Conservation (phyloP, 2,329 filamentous ascomycete species). For the Graphilbum ipis-grandicollis region DNA sequence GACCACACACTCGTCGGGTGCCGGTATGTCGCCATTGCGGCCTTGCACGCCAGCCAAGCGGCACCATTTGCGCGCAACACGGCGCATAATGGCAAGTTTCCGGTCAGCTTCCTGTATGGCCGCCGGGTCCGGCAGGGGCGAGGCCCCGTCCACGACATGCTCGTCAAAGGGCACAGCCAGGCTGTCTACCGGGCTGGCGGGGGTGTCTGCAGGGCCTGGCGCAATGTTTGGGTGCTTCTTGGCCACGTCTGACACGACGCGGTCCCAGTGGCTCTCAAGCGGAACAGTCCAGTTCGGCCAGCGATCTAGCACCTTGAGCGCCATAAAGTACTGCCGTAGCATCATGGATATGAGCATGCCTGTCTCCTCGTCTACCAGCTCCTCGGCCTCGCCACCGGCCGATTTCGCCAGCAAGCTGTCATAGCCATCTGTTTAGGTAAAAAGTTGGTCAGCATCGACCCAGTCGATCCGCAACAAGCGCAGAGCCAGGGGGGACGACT, state of each 20-base stretch:
- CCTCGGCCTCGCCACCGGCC: slow-evolving; percentile 59
- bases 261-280: slow-evolving; percentile 46
- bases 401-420: slow-evolving; percentile 55
- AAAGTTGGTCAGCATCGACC: no score
- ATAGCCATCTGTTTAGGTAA: slow-evolving; percentile 46
- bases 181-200: background rate
- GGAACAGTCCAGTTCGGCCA: slow-evolving; percentile 57
- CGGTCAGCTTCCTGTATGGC: slow-evolving; percentile 26
- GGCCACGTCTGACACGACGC: slow-evolving; percentile 45
- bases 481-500: no score
- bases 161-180: slow-evolving; percentile 22
- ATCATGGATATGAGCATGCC: slow-evolving; percentile 76
- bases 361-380: slow-evolving; percentile 71
- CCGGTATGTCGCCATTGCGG: slow-evolving; percentile 33
- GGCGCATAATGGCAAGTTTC: slow-evolving; percentile 43
- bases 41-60: slow-evolving; percentile 44
- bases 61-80: slow-evolving; percentile 59
- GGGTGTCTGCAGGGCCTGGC: slow-evolving; percentile 10
- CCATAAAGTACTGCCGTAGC: slow-evolving; percentile 82
- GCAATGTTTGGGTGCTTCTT: slow-evolving; percentile 29
- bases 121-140: slow-evolving; percentile 20
- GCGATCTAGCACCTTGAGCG: slow-evolving; percentile 59
- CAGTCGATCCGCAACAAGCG: no score
- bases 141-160: slow-evolving; percentile 21
- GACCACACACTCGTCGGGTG: slow-evolving; percentile 40